Conservation (phyloP, 1,284 basidiomycete species). For the Ganoderma sinense region DNA sequence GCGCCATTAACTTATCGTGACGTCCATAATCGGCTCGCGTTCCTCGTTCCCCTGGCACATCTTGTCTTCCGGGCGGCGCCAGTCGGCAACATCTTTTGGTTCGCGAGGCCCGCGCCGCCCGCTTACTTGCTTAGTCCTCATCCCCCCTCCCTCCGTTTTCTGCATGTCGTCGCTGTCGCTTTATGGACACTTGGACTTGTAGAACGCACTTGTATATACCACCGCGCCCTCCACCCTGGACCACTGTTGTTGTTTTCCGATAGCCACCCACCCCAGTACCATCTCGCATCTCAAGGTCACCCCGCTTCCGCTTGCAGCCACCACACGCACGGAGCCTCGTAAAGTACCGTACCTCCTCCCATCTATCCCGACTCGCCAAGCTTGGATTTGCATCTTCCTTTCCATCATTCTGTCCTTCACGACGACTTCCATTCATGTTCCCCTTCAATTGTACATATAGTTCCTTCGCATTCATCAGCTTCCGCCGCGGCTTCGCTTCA, state of each 20-base stretch:
- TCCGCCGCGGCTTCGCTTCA: neutral
- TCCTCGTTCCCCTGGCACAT: slow-evolving; percentile 17
- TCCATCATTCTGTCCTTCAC: neutral
- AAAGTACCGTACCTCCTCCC: neutral
- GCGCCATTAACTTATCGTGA: slow-evolving; percentile 32
- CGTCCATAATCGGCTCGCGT: slow-evolving; percentile 31
- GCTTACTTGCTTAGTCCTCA: neutral
- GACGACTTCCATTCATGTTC: neutral
- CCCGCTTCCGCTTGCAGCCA: neutral
- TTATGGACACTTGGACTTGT: slow-evolving; percentile 8
- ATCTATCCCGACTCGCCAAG: neutral
- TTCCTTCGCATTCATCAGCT: neutral
- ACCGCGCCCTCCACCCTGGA: neutral
- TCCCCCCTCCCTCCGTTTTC: neutral
- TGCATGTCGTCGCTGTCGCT: neutral
- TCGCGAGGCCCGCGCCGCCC: neutral
- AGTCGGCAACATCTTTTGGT: neutral
- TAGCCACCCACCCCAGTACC: neutral
- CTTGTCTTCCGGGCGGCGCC: neutral
- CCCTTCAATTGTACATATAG: slow-evolving; percentile 9
- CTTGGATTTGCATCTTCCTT: slow-evolving; percentile 1
- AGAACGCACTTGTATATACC: slow-evolving; percentile 10
- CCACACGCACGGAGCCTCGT: neutral
- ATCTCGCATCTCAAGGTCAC: neutral
- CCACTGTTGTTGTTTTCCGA: neutral